Percentiles rank a stretch among this genome's conserved stretches.
Evolutionary conservation across 495 filamentous ascomycete genomes (phyloP).

Genomic region (Penicillium robsamsonii): DNA sequence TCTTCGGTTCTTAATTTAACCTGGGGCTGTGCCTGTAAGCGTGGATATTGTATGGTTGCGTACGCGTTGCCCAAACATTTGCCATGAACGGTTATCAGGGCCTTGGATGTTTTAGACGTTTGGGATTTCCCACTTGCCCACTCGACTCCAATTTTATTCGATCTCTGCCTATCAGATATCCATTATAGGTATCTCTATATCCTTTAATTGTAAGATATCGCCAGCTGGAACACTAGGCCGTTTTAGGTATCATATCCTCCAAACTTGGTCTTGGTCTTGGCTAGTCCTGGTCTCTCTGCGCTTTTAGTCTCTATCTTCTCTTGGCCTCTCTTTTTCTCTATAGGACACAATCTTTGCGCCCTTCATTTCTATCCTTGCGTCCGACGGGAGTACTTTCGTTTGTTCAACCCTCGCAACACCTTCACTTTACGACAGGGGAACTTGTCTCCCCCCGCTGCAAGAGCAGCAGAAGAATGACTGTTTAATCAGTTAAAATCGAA

Average conservation of each 20-base stretch:
- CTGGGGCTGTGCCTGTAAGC: neutral
- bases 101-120: neutral
- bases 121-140: neutral
- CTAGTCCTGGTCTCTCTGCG: neutral
- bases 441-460: constrained; percentile 3
- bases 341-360: neutral
- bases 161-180: constrained; percentile 2
- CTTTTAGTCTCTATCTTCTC: neutral
- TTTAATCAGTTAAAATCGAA: neutral
- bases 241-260: constrained; percentile 9
- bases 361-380: constrained; percentile 6
- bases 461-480: neutral
- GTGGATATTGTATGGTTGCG: neutral
- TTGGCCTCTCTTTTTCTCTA: neutral
- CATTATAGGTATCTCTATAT: neutral
- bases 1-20: constrained; percentile 3
- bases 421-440: constrained; percentile 10
- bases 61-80: neutral
- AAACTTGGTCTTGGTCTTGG: constrained; percentile 8
- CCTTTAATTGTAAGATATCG: neutral
- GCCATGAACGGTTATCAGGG: neutral
- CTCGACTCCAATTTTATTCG: neutral
- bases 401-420: constrained; percentile 2
- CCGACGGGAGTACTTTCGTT: constrained; percentile 7
- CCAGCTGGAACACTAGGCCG: constrained; percentile 8